Percentiles rank a stretch among this genome's conserved stretches.
phyloP scores from a whole-genome alignment of 257 asterid genomes.

The Solanum corneliomulleri region DNA sequence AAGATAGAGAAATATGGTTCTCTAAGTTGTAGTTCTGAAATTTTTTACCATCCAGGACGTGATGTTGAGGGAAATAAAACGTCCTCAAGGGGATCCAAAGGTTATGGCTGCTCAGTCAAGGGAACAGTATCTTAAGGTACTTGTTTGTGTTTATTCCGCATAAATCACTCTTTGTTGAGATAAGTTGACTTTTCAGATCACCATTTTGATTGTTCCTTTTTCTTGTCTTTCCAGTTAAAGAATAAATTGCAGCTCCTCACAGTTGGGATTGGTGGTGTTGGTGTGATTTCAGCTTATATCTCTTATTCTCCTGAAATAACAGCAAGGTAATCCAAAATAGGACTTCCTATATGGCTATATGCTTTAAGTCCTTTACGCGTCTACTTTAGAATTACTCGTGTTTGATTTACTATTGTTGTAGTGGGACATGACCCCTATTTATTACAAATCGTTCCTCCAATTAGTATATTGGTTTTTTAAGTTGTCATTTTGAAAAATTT shows the following conservation, averaged over 20 bases:
- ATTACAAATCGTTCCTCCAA: neutral
- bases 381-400: neutral
- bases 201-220: neutral
- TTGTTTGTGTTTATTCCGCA: neutral
- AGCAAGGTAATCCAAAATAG: constrained; percentile 35
- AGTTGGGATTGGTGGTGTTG: constrained; percentile 72
- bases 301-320: constrained; percentile 82
- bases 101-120: constrained; percentile 83
- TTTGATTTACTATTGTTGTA: neutral
- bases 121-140: constrained; percentile 78
- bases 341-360: neutral
- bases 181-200: neutral
- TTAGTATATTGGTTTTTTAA: neutral
- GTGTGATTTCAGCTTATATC: constrained; percentile 60
- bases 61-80: constrained; percentile 59
- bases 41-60: constrained; percentile 42
- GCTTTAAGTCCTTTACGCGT: neutral
- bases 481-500: neutral
- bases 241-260: constrained; percentile 68
- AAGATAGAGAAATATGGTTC: neutral
- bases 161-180: neutral
- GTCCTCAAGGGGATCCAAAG: constrained; percentile 67
- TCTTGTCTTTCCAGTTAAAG: constrained; percentile 51
- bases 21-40: neutral
- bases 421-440: neutral